Conservation (phyloP, 2,329 filamentous ascomycete genomes). For the Thermothelomyces thermophilus region DNA sequence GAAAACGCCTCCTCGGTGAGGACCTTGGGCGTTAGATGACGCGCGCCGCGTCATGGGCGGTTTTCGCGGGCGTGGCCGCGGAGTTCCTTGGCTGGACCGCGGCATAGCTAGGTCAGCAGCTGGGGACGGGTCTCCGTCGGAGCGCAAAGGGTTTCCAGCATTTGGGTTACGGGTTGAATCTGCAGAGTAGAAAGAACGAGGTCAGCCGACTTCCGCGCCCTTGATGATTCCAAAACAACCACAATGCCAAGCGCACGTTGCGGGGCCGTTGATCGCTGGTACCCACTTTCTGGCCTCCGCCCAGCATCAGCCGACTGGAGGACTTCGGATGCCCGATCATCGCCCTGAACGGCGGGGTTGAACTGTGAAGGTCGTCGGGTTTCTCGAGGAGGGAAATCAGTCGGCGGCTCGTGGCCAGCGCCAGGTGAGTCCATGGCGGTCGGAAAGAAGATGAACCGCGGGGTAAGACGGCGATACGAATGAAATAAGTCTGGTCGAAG, state of each 20-base stretch:
- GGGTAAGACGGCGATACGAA: not conserved
- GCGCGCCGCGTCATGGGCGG: conserved; percentile 65
- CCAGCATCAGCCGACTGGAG: conserved; percentile 55
- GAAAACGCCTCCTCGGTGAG: conserved; percentile 77
- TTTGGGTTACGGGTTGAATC: conserved; percentile 19
- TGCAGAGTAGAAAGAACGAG: not conserved
- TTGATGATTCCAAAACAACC: not conserved
- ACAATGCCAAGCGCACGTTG: not conserved
- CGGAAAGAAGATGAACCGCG: not conserved
- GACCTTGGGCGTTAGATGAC: conserved; percentile 64
- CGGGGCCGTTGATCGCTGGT: not conserved
- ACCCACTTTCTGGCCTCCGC: conserved; percentile 54
- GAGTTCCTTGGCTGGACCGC: conserved; percentile 27
- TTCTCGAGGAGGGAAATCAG: conserved; percentile 44
- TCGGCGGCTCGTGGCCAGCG: conserved; percentile 31
- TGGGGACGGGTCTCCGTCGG: conserved; percentile 24
- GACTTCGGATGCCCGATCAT: conserved; percentile 46
- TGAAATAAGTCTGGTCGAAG: not conserved
- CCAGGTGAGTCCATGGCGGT: conserved; percentile 40
- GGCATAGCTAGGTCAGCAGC: conserved; percentile 37
- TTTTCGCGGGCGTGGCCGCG: conserved; percentile 57
- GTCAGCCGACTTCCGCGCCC: conserved; percentile 8
- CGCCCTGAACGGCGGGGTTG: conserved; percentile 32
- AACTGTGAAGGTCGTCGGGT: conserved; percentile 37
- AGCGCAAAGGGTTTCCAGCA: conserved; percentile 18